Base-by-base conservation (phyloP, 352 stramenopile species). In the Thraustochytrium sp. region DNA sequence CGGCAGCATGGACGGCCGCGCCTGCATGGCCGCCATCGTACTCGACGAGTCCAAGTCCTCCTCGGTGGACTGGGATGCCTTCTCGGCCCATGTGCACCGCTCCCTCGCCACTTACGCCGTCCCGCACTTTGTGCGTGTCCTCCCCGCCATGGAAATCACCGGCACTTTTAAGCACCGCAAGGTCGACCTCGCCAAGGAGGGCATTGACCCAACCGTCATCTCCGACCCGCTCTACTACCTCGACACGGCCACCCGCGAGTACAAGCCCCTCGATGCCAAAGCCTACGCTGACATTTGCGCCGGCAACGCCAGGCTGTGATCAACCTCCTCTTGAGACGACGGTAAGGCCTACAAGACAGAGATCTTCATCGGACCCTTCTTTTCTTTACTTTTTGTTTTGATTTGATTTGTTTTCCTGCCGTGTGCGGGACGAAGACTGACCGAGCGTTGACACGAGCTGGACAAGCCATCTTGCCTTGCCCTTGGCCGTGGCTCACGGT, bases 81-180 rank as follows among this genome's bases (percentile, higher is more conserved):
- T 88, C 31, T 84, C 36, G 2, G 37, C 86, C 9, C 55, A 87
- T 31, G 38, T 86, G 16, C 34, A 76, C 49, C 40, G 31, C 11
- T 46, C 65, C 55, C 76, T 90, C 13, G 86, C 87, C 16, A 16
- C 89, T 48, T 96, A 93, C 80, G 91, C 92, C 13, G 86, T 93
- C 84, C 93, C 93, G 36, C 82, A 95, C 2, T 96, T 97, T 72
- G 65, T 97, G 36, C 88, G 92, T 31, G 88, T 95, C 51, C 78
- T 94, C 31, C 77, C 86, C 0, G 85, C 88, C n/a, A 93, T 94
- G 86, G 89, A 90, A 40, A 89, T 95, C 62, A 97, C 93, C 0
- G 91, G 91, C 0, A 97, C 93, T 36, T 95, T 97, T 89, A 97
- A 97, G 86, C 92, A 96, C 51, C 89, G 95, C 74, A 97, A 96